Evolutionary conservation across 148 eudicot species (phyloP).

Genomic region (Vaccinium darrowii): DNA sequence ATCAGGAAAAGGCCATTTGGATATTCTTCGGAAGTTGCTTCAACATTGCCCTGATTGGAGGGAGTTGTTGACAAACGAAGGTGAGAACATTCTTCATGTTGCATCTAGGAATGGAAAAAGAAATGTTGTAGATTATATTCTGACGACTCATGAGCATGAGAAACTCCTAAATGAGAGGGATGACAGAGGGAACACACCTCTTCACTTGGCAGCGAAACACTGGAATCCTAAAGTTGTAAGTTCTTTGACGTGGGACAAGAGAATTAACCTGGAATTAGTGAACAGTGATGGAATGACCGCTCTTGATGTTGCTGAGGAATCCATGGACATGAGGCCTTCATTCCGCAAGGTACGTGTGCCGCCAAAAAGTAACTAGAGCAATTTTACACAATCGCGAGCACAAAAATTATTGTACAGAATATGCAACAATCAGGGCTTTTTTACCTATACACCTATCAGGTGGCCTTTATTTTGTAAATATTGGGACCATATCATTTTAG

Average conservation of each 20-base stretch:
- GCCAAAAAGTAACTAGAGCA: background rate
- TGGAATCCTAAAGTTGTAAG: constrained; percentile 21
- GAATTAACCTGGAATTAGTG: constrained; percentile 10
- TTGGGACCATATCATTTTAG: background rate
- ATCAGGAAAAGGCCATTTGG: background rate
- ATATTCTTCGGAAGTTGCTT: background rate
- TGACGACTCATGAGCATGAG: background rate
- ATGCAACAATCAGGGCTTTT: background rate
- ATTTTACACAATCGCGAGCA: background rate
- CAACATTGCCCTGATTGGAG: background rate
- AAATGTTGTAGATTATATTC: background rate
- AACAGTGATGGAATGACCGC: constrained; percentile 23
- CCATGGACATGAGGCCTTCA: constrained; percentile 11
- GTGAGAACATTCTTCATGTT: constrained; percentile 1
- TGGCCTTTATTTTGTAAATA: background rate
- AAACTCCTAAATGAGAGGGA: background rate
- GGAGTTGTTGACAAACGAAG: background rate
- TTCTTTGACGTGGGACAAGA: constrained; percentile 28
- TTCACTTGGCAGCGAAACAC: constrained; percentile 26
- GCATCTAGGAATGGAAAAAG: background rate
- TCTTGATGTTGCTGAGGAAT: constrained; percentile 25
- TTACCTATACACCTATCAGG: background rate
- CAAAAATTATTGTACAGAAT: too few species aligned
- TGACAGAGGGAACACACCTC: constrained; percentile 23
- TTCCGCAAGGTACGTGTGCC: constrained; percentile 15